Evolutionary conservation across 2,329 filamentous ascomycete species (phyloP).

Genomic region (Didymella glomerata): DNA sequence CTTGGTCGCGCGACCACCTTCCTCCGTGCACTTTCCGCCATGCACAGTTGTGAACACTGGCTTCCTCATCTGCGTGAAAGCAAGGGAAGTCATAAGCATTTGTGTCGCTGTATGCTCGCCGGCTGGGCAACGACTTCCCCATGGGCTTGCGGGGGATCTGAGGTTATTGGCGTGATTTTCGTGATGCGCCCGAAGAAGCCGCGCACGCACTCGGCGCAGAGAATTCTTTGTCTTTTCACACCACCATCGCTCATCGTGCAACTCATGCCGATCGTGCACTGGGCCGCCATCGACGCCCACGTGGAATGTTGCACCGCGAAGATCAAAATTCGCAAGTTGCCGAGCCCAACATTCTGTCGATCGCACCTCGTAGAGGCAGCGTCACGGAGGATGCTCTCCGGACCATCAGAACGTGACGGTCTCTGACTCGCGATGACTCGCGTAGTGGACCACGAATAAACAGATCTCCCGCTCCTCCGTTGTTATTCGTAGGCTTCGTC

Average conservation of each 20-base stretch:
- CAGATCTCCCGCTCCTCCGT: slow-evolving; percentile 7
- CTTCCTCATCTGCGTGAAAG: not conserved
- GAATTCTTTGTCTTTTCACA: slow-evolving; percentile 1
- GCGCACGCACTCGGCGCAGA: not conserved
- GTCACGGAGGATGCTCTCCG: not conserved
- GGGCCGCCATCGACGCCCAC: slow-evolving; percentile 11
- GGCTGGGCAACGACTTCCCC: slow-evolving; percentile 6
- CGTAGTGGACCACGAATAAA: slow-evolving; percentile 1
- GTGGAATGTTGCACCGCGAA: slow-evolving; percentile 4
- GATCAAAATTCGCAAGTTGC: slow-evolving; percentile 1
- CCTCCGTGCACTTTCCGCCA: not conserved
- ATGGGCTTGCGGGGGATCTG: slow-evolving; percentile 13
- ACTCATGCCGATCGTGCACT: slow-evolving; percentile 2
- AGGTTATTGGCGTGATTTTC: slow-evolving; percentile 4
- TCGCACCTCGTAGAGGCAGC: slow-evolving; percentile 5
- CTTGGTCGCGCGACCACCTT: not conserved
- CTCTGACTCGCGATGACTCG: slow-evolving; percentile 14
- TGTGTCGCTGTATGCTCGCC: not conserved
- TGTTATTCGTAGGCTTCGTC: slow-evolving; percentile 8
- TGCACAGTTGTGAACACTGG: not conserved
- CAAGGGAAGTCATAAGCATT: not conserved
- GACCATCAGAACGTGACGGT: not conserved
- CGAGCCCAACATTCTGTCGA: slow-evolving; percentile 7
- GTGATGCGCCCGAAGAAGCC: slow-evolving; percentile 2
- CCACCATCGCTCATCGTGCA: not conserved